A percentile compares a stretch with the other conserved stretches of the same genome.
Conservation (phyloP, 192 early-diverging fungal genomes). For the Backusella sp. region DNA sequence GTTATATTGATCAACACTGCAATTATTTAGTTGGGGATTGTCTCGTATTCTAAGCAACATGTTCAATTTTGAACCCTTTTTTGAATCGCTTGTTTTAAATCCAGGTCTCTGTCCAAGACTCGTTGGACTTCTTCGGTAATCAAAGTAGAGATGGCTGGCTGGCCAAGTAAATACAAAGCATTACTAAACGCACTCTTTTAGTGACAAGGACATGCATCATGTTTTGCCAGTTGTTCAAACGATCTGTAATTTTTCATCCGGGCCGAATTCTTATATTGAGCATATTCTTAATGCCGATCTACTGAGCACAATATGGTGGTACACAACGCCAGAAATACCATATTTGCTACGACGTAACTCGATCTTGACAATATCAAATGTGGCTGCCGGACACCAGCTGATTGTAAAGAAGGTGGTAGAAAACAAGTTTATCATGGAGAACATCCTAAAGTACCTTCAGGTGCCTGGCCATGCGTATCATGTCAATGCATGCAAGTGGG, state of each 20-base stretch:
- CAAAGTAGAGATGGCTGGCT: background rate
- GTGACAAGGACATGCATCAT: background rate
- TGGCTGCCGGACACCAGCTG: slow-evolving; percentile 21
- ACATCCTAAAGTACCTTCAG: background rate
- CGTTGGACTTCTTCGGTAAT: slow-evolving; percentile 18
- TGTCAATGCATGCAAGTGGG: background rate
- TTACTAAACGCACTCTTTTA: background rate
- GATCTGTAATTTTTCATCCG: slow-evolving; percentile 23
- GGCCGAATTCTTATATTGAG: slow-evolving; percentile 20
- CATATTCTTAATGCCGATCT: slow-evolving; percentile 14
- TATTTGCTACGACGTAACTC: slow-evolving; percentile 20
- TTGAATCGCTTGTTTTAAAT: slow-evolving; percentile 1
- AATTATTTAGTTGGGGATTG: slow-evolving; percentile 31
- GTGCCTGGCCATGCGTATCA: background rate
- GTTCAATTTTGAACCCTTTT: slow-evolving; percentile 20
- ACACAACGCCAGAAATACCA: slow-evolving; percentile 1
- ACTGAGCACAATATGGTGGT: slow-evolving; percentile 7
- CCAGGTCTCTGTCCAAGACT: slow-evolving; percentile 14
- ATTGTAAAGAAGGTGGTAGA: slow-evolving; percentile 13
- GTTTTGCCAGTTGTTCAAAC: slow-evolving; percentile 23
- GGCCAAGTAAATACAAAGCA: background rate
- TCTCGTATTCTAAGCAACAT: slow-evolving; percentile 33
- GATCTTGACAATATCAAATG: slow-evolving; percentile 27
- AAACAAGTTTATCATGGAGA: slow-evolving; percentile 10
- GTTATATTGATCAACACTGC: background rate